These are phyloP conservation scores for Jaenimonas drosophilae DNA, from an alignment of 208 protist species.

Conservation along the genomic window DNA sequence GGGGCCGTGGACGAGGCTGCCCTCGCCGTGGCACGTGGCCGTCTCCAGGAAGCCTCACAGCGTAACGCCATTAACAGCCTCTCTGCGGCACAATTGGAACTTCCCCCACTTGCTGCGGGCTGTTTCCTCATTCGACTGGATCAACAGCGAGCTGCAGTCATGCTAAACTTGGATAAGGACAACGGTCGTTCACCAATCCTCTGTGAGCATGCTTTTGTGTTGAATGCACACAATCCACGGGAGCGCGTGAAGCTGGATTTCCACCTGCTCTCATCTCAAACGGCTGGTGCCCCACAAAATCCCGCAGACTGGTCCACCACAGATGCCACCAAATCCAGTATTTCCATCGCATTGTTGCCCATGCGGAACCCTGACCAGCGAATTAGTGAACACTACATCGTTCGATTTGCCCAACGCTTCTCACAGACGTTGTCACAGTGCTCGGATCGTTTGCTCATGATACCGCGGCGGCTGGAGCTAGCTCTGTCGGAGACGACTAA, in stretches of 20 bases:
- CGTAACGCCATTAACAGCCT: background rate
- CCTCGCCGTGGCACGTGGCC: background rate
- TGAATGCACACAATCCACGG: conserved; percentile 57
- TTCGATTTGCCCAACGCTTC: conserved; percentile 58
- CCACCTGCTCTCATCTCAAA: conserved; percentile 14
- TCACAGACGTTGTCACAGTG: conserved; percentile 33
- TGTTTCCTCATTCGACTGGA: conserved; percentile 65
- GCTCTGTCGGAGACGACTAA: no score
- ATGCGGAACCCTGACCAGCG: conserved; percentile 33
- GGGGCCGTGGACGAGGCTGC: no score
- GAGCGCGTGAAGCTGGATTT: conserved; percentile 59
- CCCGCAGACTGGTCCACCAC: no score
- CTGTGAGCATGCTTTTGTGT: conserved; percentile 58
- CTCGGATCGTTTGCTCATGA: conserved; percentile 21
- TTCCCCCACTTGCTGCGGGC: conserved; percentile 19
- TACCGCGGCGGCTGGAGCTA: no score
- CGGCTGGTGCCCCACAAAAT: background rate
- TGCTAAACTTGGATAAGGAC: conserved; percentile 58
- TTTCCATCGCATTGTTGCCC: conserved; percentile 5
- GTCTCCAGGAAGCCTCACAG: conserved; percentile 2
- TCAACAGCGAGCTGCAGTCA: conserved; percentile 33
- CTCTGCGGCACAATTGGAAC: conserved; percentile 10
- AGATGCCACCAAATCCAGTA: background rate
- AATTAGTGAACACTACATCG: conserved; percentile 57
- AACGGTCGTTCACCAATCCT: conserved; percentile 23